A percentile compares a stretch with the other conserved stretches of the same genome.
phyloP scores from a whole-genome alignment of 2,329 filamentous ascomycete genomes.

The Trichophyton mentagrophytes region DNA sequence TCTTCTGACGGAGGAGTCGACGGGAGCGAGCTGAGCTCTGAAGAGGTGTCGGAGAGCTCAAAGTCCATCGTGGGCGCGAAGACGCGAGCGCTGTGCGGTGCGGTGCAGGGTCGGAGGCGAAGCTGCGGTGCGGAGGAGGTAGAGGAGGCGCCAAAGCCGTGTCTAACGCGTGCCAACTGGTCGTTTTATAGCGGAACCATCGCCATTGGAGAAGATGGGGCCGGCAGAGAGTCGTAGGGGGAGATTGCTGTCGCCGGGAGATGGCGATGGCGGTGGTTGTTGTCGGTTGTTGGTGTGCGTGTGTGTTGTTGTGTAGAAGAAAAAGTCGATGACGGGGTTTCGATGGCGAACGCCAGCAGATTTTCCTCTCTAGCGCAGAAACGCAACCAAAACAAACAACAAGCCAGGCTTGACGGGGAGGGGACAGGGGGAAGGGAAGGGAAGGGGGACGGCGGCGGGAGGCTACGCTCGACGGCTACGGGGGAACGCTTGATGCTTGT shows the following conservation, averaged over 20 bases:
- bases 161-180: background rate
- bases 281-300: background rate
- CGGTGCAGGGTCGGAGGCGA: background rate
- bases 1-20: slow-evolving; percentile 28
- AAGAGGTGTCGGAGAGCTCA: slow-evolving; percentile 17
- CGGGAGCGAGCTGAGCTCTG: slow-evolving; percentile 32
- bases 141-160: background rate
- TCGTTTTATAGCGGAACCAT: background rate
- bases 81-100: no score
- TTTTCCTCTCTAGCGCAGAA: background rate
- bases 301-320: no score
- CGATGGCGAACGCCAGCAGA: background rate
- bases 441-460: background rate
- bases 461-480: no score
- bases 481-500: no score
- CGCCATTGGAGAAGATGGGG: background rate
- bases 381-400: slow-evolving; percentile 2
- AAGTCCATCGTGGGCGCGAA: background rate
- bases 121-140: background rate
- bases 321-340: background rate
- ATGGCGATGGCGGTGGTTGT: background rate
- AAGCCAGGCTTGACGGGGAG: background rate
- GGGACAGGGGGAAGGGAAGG: background rate
- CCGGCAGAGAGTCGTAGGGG: background rate
- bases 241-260: no score